Base-by-base conservation (phyloP, 2,329 filamentous ascomycete genomes). In the Orbilia brochopaga region DNA sequence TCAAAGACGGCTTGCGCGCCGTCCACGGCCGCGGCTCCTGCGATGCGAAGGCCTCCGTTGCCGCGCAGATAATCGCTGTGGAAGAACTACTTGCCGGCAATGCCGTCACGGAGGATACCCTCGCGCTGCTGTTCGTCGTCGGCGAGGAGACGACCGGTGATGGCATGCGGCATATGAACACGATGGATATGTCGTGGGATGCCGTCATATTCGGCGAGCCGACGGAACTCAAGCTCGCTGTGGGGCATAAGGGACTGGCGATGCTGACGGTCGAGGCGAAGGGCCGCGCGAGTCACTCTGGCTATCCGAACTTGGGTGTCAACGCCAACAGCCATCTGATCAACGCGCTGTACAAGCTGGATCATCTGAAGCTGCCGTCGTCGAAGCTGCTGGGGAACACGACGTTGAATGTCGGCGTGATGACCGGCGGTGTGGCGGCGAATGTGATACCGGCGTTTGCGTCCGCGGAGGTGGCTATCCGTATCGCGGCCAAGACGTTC, bases 161-260 rank as follows among this genome's bases (percentile, higher is more conserved):
- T 73, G 93, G 93, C 7, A 97, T 97, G 93, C 79, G 79, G 56
- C 77, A 79, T 55, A 73, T 75, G 1, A 83, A 87, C 21, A 78
- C 80, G 3, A 78, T 85, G 46, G 78, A 81, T 57, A 73, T 83
- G 75, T 77, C 63, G 17, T 88, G 86, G 82, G 84, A 88, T 35
- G 86, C 91, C 2, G 87, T 91, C 76, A 89, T 94, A 77, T 97
- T 97, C 77, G 93, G 94, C 44, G 94, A 99, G 79, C 93, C 93
- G 0, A 99, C 94, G 0, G 91, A 96, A 77, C 86, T 88, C 75
- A 91, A 90, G 79, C 87, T 97, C 19, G 92, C 91, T 0, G 88
- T 90, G 62, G 94, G 93, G 1, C 93, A 97, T 83, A 97, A 99
- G 81, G 93, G 94, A 44, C 89, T 88, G 64, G 79, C 92, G 2